Evolutionary conservation across 257 asterid genomes (phyloP).

Genomic region (Solanum piurae): DNA sequence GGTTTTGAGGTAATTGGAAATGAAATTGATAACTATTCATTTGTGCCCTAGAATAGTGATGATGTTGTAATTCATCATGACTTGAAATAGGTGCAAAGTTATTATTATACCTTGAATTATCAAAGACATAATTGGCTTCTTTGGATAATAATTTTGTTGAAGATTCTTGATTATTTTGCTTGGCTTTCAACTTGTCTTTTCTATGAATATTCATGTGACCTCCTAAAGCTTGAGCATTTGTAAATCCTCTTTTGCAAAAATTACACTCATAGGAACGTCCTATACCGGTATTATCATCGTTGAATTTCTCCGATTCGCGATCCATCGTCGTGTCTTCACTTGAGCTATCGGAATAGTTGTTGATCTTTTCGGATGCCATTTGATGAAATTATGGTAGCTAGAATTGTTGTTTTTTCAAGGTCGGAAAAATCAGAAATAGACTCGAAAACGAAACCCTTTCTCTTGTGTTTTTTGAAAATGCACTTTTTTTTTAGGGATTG

Average conservation of each 20-base stretch:
- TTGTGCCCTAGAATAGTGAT: conserved; percentile 11
- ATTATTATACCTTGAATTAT: conserved; percentile 6
- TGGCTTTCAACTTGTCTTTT: conserved; percentile 56
- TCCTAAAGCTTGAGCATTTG: conserved; percentile 86
- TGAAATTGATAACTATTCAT: conserved; percentile 23
- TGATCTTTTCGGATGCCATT: conserved; percentile 31
- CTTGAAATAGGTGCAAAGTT: conserved; percentile 4
- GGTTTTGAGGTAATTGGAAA: conserved; percentile 42
- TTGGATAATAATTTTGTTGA: conserved; percentile 8
- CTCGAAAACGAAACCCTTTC: neutral
- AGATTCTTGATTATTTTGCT: conserved; percentile 14
- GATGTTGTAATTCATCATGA: conserved; percentile 3
- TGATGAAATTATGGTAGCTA: neutral
- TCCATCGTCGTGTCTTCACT: conserved; percentile 18
- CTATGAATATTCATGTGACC: conserved; percentile 95
- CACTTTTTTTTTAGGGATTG: neutral
- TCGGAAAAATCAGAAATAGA: neutral
- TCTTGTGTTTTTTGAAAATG: neutral
- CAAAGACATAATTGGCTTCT: neutral
- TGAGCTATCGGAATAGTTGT: conserved; percentile 24
- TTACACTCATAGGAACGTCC: conserved; percentile 68
- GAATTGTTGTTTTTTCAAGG: neutral
- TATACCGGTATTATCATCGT: conserved; percentile 25
- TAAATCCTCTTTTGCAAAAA: conserved; percentile 74
- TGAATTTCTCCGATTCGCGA: conserved; percentile 16